Evolutionary conservation across 352 stramenopile genomes (phyloP), one percentile per base, ranked within the genome.

Genomic region (Pythium angustatum): DNA sequence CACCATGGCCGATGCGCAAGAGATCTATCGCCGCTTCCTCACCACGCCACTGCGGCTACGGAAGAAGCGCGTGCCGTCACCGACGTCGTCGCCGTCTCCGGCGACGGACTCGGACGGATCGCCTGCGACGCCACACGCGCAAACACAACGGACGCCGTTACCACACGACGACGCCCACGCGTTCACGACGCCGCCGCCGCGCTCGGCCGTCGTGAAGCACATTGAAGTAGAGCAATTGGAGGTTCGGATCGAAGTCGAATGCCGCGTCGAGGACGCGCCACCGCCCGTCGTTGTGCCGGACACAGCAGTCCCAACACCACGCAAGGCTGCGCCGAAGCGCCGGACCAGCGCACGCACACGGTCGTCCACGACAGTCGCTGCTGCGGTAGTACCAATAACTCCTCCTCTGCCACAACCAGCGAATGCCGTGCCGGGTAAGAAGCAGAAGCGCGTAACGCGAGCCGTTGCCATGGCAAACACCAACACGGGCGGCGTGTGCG

Each of bases 391-490:
- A 9, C 45, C 45, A 34, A 26, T 34, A 11, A 12, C 12, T 15
- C 7, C 45, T 12, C 31, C 34, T 1, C 2, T 19, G 3, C 24
- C 24, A 12, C 40, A 27, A 10, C 6, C 15, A 2, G 34, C 9
- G 3, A 30, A 7, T 12, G 43, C 27, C 7, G 55, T 19, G 2
- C 19, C 27, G 6, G 19, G 26, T 0, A 53, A 21, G 55, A 70
- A 70, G 52, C 50, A 64, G 44, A 88, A 85, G 41, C 75, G 77
- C 11, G 71, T 76, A 36, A 77, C 69, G 21, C 71, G 72, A 12
- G 53, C 75, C 5, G 62, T 75, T 15, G 44, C 12, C 17, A 58
- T 83, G 41, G 51, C 36, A 11, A 74, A 78, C 24, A 38, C 60
- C 1, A 75, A 76, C 11, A 78, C 72, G 12, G 76, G 72, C 10